phyloP scores from a whole-genome alignment of 2,329 filamentous ascomycete species.

The Cyclaneusma minus region DNA sequence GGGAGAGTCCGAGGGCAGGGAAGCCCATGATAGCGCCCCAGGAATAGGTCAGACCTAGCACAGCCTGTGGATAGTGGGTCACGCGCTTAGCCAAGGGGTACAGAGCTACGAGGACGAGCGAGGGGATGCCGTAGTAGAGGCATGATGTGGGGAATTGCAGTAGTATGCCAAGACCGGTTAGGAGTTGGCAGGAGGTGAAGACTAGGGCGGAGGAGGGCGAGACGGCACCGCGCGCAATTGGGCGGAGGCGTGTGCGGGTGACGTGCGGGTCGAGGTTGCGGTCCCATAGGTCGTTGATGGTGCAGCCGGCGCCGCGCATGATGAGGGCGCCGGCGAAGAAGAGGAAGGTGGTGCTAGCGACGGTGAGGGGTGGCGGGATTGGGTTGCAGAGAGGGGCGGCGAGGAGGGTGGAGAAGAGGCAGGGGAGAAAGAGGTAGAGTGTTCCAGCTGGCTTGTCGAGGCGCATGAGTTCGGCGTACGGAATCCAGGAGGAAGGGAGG shows the following conservation, averaged over 20 bases:
- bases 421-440: constrained; percentile 76
- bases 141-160: constrained; percentile 62
- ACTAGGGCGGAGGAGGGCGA: constrained; percentile 54
- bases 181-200: constrained; percentile 60
- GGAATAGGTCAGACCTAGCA: constrained; percentile 72
- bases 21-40: constrained; percentile 86
- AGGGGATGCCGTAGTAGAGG: constrained; percentile 64
- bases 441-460: constrained; percentile 70
- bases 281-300: constrained; percentile 86
- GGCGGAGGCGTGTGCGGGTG: constrained; percentile 57
- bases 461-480: constrained; percentile 69
- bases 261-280: constrained; percentile 75
- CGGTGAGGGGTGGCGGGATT: constrained; percentile 40
- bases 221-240: constrained; percentile 66
- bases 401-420: constrained; percentile 69
- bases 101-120: constrained; percentile 52
- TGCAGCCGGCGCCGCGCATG: constrained; percentile 79
- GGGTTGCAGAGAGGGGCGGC: constrained; percentile 56
- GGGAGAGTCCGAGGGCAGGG: constrained; percentile 63
- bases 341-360: constrained; percentile 48
- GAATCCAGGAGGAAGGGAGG: constrained; percentile 55
- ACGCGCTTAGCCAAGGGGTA: constrained; percentile 79
- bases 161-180: constrained; percentile 57
- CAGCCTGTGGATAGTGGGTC: constrained; percentile 74
- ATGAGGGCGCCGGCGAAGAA: constrained; percentile 66